These are phyloP conservation scores for Trichosporon sp. DNA, from an alignment of 1,284 basidiomycete species.

Conservation along the genomic window DNA sequence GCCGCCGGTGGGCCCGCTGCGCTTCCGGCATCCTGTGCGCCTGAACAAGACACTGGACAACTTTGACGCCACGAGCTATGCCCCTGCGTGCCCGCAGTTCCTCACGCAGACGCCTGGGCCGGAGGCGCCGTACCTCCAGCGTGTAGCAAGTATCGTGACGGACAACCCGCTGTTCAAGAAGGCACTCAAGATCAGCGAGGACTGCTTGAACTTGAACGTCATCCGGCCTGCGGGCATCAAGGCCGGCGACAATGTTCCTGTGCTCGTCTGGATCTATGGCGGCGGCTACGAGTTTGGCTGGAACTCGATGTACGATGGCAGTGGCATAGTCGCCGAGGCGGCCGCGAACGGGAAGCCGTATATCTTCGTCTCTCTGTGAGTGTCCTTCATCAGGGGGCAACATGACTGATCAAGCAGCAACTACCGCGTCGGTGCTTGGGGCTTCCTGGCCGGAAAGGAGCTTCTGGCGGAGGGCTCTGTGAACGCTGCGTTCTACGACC, in stretches of 20 bases:
- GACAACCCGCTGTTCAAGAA: conserved; percentile 1
- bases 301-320: conserved; percentile 19
- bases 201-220: conserved; percentile 28
- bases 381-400: background rate
- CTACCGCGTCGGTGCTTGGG: conserved; percentile 51
- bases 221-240: conserved; percentile 18
- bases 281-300: conserved; percentile 25
- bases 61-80: conserved; percentile 9
- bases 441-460: conserved; percentile 51
- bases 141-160: background rate
- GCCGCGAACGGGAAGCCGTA: conserved; percentile 44
- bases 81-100: conserved; percentile 14
- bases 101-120: conserved; percentile 2
- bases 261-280: conserved; percentile 35
- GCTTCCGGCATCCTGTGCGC: conserved; percentile 47
- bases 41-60: conserved; percentile 31
- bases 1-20: conserved; percentile 30
- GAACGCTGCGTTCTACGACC: conserved; percentile 53
- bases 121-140: background rate
- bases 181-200: conserved; percentile 17
- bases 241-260: conserved; percentile 26
- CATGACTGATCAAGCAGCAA: conserved; percentile 33
- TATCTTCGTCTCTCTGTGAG: conserved; percentile 51
- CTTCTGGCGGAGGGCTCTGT: conserved; percentile 52
- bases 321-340: conserved; percentile 4